Evolutionary conservation across 805 yeast genomes (phyloP), one percentile per base, ranked within the genome.

Genomic region (Myxozyma melibiosi): DNA sequence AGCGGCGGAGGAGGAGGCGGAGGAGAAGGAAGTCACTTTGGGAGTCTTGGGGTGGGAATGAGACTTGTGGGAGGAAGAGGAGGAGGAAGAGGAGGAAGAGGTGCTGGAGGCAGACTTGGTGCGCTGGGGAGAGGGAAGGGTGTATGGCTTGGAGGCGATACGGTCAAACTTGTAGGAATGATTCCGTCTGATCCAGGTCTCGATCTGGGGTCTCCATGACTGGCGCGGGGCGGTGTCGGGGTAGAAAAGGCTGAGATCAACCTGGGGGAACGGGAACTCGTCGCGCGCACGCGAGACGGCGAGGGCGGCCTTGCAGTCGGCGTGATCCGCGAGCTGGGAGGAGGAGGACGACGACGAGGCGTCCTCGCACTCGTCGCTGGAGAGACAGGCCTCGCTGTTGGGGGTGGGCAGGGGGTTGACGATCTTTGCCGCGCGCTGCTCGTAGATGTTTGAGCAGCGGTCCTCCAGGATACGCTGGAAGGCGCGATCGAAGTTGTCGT

Each of bases 161-260:
- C 49, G 46, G 25, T 57, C 64, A 27, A 69, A 58, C 58, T 65
- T 66, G 53, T 59, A 53, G 11, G 73, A 71, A 45, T 66, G 69
- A 55, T 66, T 65, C 43, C 68, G 65, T 44, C 69, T 66, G 62
- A 71, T 65, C 75, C 75, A 71, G n/a, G 68, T 56, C 56, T 70
- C 73, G 50, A 72, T 43, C 62, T 71, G 75, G 2, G 73, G 73
- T 34, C 74, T 55, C 75, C 75, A 73, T 11, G 68, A 65, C 20
- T 67, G 61, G 20, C 73, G 60, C 2, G 75, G 74, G 3, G 75
- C 75, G 14, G 75, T 72, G 60, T 72, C 76, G 25, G 76, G 71
- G 52, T 69, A 72, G 49, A 72, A 62, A 48, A 72, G 60, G 27
- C 55, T 41, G 41, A 50, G 25, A 18, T 38, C 51, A 27, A 51